Percentiles rank a stretch among this genome's conserved stretches.
Evolutionary conservation across 805 yeast genomes (phyloP).

Genomic region (Candida vaughaniae): DNA sequence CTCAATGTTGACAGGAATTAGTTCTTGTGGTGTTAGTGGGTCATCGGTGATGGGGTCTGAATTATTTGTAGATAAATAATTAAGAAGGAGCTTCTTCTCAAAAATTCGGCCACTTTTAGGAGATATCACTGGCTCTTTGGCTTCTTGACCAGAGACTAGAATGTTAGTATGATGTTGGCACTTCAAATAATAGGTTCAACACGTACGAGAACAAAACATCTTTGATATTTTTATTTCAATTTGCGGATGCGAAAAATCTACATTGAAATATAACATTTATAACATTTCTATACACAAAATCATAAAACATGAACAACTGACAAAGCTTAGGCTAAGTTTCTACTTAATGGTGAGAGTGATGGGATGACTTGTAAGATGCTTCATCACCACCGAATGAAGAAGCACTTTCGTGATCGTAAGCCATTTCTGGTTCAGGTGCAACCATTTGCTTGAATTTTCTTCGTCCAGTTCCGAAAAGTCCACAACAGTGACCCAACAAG

Average conservation of each 20-base stretch:
- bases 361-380: constrained; percentile 4
- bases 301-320: too few relatives aligned
- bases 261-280: too few relatives aligned
- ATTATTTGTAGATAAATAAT: constrained; percentile 62
- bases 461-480: constrained; percentile 34
- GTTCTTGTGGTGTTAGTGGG: constrained; percentile 55
- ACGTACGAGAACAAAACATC: constrained; percentile 25
- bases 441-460: constrained; percentile 23
- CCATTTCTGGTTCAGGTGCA: constrained; percentile 20
- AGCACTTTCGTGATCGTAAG: constrained; percentile 19
- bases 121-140: constrained; percentile 74
- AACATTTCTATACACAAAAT: too few relatives aligned
- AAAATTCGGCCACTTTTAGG: constrained; percentile 68
- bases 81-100: constrained; percentile 58
- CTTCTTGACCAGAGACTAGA: constrained; percentile 66
- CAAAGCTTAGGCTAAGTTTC: too few relatives aligned
- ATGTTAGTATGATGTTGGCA: constrained; percentile 18
- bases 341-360: constrained; percentile 6
- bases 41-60: constrained; percentile 77
- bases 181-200: not conserved
- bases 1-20: constrained; percentile 40
- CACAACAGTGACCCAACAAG: constrained; percentile 43
- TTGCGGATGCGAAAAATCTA: too few relatives aligned
- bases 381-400: constrained; percentile 4
- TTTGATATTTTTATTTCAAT: not conserved